Base-by-base conservation (phyloP, 371 early-diverging fungal species). In the Blastocladiella emersonii region DNA sequence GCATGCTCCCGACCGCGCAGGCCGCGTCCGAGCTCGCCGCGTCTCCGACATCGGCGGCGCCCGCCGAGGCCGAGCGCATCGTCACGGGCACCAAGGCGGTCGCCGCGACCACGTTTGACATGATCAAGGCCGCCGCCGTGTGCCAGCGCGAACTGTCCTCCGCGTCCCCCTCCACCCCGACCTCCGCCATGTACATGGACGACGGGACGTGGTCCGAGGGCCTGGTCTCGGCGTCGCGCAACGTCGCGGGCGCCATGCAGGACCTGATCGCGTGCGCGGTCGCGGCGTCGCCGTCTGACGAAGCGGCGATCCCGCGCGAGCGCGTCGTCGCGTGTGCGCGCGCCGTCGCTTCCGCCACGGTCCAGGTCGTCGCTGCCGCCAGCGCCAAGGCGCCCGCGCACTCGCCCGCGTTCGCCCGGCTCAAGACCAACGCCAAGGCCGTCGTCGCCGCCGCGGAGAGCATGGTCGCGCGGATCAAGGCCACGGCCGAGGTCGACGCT, bases 161-260 rank as follows among this genome's bases (percentile, higher is more conserved):
- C 12, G 41, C 12, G 7, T 25, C 34, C 25, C 45, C 43, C 21
- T 60, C 44, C 21, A 27, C 27, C n/a, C 39, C 39, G 7, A 55
- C 30, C 30, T 21, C 23, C 10, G 41, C 43, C 4, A 70, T 64
- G 66, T 81, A 78, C 67, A 76, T 70, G 56, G 66, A 68, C 23
- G 80, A 81, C 63, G 82, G 82, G 12, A 78, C 80, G 6, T 81
- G 80, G 80, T 70, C 64, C 60, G 77, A 81, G 19, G 82, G 82
- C 23, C 65, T 81, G 30, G 78, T 81, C n/a, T 72, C 74, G 43
- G 77, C 79, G 32, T 76, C 79, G 3, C 78, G 77, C 61, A 57
- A 63, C 37, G 80, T 81, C 23, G 78, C 75, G 1, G 63, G 35
- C 3, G 70, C 76, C 23, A 77, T 76, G 15, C 17, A 61, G 10